Conservation (phyloP, 306 rosid genomes). For the Cucurbita maxima region DNA sequence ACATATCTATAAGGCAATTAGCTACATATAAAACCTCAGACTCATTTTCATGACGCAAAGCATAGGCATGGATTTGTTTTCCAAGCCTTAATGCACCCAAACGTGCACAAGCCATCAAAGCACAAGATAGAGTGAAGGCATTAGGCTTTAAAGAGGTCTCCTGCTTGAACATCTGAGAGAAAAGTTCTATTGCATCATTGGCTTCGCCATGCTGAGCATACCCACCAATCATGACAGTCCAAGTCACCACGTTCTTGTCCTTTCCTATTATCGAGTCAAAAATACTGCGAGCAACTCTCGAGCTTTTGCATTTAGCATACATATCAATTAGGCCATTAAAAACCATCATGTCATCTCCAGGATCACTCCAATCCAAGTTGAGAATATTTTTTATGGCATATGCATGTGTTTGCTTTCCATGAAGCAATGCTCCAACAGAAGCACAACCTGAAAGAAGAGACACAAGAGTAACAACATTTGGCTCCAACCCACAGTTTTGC, state of each 20-base stretch:
- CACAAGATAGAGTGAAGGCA: conserved; percentile 76
- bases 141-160: conserved; percentile 39
- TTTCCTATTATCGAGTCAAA: conserved; percentile 38
- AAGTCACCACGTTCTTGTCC: conserved; percentile 58
- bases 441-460: conserved; percentile 84
- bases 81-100: conserved; percentile 53
- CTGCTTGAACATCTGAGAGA: conserved; percentile 46
- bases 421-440: conserved; percentile 46
- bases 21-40: conserved; percentile 37
- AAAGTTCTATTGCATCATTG: conserved; percentile 50
- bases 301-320: conserved; percentile 63
- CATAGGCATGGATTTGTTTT: conserved; percentile 52
- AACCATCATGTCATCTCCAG: conserved; percentile 41
- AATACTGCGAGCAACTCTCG: conserved; percentile 30
- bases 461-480: conserved; percentile 57
- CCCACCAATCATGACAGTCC: conserved; percentile 90
- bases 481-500: conserved; percentile 35
- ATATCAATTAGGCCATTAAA: conserved; percentile 75
- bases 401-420: conserved; percentile 62
- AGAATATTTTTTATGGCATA: conserved; percentile 49
- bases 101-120: conserved; percentile 79
- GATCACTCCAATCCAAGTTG: conserved; percentile 22
- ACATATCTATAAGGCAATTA: conserved; percentile 81
- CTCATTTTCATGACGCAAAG: conserved; percentile 33
- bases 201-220: conserved; percentile 88